Percentiles rank a stretch among this genome's conserved stretches.
Conservation (phyloP, 768 basidiomycete species). For the Amanita inopinata region DNA sequence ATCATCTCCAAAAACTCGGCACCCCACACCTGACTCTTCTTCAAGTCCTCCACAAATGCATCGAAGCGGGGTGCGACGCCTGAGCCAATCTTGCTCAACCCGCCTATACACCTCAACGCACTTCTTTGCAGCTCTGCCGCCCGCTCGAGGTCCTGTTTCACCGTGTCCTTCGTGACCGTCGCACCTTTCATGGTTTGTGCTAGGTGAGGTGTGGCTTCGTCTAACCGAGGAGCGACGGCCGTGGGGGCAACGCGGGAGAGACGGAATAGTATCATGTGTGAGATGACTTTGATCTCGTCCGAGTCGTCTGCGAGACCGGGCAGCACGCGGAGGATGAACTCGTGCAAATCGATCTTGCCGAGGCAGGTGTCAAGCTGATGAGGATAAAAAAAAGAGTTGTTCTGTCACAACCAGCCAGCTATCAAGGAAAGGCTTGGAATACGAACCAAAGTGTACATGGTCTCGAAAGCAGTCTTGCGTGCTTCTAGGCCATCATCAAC, state of each 20-base stretch:
- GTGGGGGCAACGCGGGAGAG: slow-evolving; percentile 81
- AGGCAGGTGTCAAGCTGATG: slow-evolving; percentile 84
- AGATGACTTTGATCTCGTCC: slow-evolving; percentile 96
- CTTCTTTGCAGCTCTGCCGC: slow-evolving; percentile 88
- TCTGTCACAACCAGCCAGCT: background rate
- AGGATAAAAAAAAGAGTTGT: too few species aligned
- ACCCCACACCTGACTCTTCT: slow-evolving; percentile 57
- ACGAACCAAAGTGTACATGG: slow-evolving; percentile 87
- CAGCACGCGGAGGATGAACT: slow-evolving; percentile 75
- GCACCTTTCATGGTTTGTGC: slow-evolving; percentile 87
- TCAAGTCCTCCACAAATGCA: slow-evolving; percentile 63
- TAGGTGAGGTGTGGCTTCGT: slow-evolving; percentile 74
- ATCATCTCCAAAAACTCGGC: slow-evolving; percentile 57
- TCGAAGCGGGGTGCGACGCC: slow-evolving; percentile 72
- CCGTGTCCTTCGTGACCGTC: slow-evolving; percentile 86
- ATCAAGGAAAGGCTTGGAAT: background rate
- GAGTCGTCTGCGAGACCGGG: slow-evolving; percentile 80
- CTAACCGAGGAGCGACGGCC: slow-evolving; percentile 72
- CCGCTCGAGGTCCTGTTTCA: slow-evolving; percentile 85
- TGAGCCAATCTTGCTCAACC: slow-evolving; percentile 66
- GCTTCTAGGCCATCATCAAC: slow-evolving; percentile 96
- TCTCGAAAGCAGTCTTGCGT: slow-evolving; percentile 95
- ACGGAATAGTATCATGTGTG: slow-evolving; percentile 91
- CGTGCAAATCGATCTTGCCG: slow-evolving; percentile 75
- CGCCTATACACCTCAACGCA: slow-evolving; percentile 79